A percentile compares a stretch with the other conserved stretches of the same genome.
These are phyloP conservation scores for Podospora australis DNA, from an alignment of 495 filamentous ascomycete genomes.

Conservation along the genomic window DNA sequence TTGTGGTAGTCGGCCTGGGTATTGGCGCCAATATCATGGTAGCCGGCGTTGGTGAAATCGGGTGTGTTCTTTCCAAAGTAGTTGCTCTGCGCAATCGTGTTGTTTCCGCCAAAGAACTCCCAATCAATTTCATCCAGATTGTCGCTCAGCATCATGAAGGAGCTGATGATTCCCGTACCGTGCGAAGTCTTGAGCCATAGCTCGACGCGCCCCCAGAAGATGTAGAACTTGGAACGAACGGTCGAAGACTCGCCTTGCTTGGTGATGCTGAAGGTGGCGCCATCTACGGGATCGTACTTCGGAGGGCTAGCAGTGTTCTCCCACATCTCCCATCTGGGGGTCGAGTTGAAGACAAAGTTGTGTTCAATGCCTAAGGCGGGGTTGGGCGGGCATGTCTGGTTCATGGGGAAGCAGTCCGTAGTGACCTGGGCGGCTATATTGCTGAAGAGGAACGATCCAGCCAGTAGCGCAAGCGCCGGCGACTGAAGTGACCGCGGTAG, in stretches of 20 bases:
- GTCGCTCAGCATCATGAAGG: conserved; percentile 75
- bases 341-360: conserved; percentile 61
- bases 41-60: conserved; percentile 50
- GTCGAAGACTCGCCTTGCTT: conserved; percentile 69
- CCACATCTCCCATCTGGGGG: conserved; percentile 52
- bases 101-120: conserved; percentile 72
- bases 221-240: conserved; percentile 64
- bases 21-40: conserved; percentile 39
- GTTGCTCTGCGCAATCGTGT: conserved; percentile 62
- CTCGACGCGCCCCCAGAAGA: conserved; percentile 70
- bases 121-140: conserved; percentile 87
- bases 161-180: conserved; percentile 74
- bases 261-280: conserved; percentile 59
- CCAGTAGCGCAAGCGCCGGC: conserved; percentile 38
- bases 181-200: conserved; percentile 65
- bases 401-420: conserved; percentile 61
- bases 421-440: conserved; percentile 52
- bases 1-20: conserved; percentile 57
- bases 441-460: conserved; percentile 30
- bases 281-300: conserved; percentile 49
- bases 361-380: conserved; percentile 52
- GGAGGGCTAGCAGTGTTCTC: conserved; percentile 54
- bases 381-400: conserved; percentile 57
- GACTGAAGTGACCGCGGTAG: conserved; percentile 21
- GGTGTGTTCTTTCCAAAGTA: conserved; percentile 76